A percentile compares a stretch with the other conserved stretches of the same genome.
phyloP scores from a whole-genome alignment of 495 filamentous ascomycete genomes.

The Penicillium ucsense region DNA sequence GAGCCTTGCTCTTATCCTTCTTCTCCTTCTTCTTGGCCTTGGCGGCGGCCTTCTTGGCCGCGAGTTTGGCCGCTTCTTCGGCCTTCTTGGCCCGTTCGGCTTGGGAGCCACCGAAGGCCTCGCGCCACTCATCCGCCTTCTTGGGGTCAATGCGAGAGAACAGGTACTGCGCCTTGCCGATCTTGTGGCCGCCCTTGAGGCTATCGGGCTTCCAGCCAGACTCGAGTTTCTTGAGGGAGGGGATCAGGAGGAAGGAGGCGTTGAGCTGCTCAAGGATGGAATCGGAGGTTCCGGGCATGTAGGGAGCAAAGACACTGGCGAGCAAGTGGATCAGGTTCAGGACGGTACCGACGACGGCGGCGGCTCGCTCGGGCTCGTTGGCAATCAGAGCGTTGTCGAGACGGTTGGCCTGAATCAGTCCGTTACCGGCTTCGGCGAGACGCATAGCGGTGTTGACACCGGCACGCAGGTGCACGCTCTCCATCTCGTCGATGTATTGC shows the following conservation, averaged over 20 bases:
- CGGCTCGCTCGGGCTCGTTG: constrained; percentile 61
- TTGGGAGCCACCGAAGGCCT: constrained; percentile 67
- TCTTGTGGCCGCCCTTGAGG: constrained; percentile 63
- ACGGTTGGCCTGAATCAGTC: constrained; percentile 68
- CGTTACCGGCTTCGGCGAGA: constrained; percentile 65
- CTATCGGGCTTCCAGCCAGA: constrained; percentile 48
- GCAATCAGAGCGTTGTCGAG: constrained; percentile 74
- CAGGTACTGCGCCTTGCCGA: constrained; percentile 72
- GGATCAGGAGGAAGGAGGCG: constrained; percentile 54
- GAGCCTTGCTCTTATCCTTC: constrained; percentile 39
- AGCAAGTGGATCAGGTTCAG: constrained; percentile 77
- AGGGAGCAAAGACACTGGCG: constrained; percentile 65
- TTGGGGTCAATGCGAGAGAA: constrained; percentile 77
- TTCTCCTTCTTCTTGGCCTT: constrained; percentile 50
- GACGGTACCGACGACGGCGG: constrained; percentile 69
- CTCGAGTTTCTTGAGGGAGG: constrained; percentile 35
- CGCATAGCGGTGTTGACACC: constrained; percentile 63
- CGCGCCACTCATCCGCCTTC: constrained; percentile 76
- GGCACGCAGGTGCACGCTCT: constrained; percentile 64
- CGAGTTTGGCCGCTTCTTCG: constrained; percentile 51
- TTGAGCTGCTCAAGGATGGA: constrained; percentile 69
- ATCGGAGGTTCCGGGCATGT: constrained; percentile 71
- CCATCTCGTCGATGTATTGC: constrained; percentile 63
- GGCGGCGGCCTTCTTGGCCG: constrained; percentile 43
- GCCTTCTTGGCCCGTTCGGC: constrained; percentile 53